Base-by-base conservation (phyloP, 2,329 filamentous ascomycete species). In the Didymella sp. region DNA sequence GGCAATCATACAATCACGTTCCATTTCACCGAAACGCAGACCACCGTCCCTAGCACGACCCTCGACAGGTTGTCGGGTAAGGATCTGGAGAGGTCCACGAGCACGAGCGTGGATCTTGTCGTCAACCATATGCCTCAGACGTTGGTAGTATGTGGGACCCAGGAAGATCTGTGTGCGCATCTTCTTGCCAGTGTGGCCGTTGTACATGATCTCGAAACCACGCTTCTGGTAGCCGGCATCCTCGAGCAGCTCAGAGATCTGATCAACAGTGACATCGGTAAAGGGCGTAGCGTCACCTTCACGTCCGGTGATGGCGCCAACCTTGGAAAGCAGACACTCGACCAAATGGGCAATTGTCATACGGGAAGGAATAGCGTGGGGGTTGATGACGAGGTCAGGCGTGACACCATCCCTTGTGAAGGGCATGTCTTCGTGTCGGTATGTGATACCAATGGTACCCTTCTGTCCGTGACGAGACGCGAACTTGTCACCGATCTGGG, bases 311-410 rank as follows among this genome's bases (percentile, higher is more conserved):
- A 99, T 84, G 2, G 95, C 91, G 1, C 92, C 92, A 31, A 99
- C 95, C 77, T 99, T 99, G 76, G 92, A 96, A 54, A 99, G 85
- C 67, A 98, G 85, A 84, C 95, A 99, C 82, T 99, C 95, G 76
- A 99, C 96, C 86, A 99, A 93, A 84, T 99, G 95, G 70, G 95
- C 95, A 87, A 99, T 99, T 2, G 96, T 99, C 95, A 99, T 99
- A 86, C 95, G 95, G 52, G 95, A 99, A 0, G 95, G 95, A 85
- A 99, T 99, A 74, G 95, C 96, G 84, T 99, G 95, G 1, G 95
- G 95, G 78, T 99, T 99, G 83, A 99, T 98, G 78, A 99, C 97
- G 62, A 99, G 84, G 78, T 99, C 96, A 0, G 96, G 95, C 0
- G 89, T 90, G 50, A 99, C 85, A 69, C 96, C 95, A 75, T 98